Percentiles rank a stretch among this genome's conserved stretches.
Conservation (phyloP, 345 rosid species). For the Salix dunnii region DNA sequence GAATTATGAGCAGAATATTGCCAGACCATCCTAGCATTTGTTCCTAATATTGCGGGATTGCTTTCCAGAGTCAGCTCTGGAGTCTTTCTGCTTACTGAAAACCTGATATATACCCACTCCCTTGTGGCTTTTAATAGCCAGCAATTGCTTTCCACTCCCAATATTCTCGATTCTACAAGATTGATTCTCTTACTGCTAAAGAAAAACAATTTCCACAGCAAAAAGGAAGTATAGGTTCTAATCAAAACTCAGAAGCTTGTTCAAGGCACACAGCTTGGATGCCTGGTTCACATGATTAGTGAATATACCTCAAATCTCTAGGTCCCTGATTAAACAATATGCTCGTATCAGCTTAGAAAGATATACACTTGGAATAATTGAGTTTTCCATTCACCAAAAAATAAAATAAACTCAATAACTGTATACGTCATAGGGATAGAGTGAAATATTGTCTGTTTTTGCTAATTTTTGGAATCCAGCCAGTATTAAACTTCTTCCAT, state of each 20-base stretch:
- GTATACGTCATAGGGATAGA: too few species aligned
- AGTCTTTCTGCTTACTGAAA: not conserved
- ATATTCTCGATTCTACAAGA: not conserved
- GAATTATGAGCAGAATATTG: slow-evolving; percentile 2
- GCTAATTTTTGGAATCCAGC: too few species aligned
- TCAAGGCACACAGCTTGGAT: not conserved
- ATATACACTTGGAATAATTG: too few species aligned
- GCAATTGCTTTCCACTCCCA: not conserved
- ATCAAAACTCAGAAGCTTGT: not conserved
- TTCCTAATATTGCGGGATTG: not conserved
- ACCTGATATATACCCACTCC: not conserved
- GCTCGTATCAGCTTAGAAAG: too few species aligned
- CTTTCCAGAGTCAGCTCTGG: slow-evolving; percentile 2
- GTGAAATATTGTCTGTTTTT: too few species aligned
- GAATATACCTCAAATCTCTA: not conserved
- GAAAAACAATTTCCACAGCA: not conserved
- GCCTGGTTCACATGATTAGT: too few species aligned
- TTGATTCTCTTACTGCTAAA: not conserved
- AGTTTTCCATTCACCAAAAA: too few species aligned
- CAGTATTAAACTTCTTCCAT: too few species aligned
- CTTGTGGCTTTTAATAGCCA: not conserved
- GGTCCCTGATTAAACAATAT: not conserved
- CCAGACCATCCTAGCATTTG: not conserved
- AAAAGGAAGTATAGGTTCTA: not conserved
- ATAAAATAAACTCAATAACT: too few species aligned